Evolutionary conservation across 83 land plant species (phyloP).

Genomic region (Picea abies): DNA sequence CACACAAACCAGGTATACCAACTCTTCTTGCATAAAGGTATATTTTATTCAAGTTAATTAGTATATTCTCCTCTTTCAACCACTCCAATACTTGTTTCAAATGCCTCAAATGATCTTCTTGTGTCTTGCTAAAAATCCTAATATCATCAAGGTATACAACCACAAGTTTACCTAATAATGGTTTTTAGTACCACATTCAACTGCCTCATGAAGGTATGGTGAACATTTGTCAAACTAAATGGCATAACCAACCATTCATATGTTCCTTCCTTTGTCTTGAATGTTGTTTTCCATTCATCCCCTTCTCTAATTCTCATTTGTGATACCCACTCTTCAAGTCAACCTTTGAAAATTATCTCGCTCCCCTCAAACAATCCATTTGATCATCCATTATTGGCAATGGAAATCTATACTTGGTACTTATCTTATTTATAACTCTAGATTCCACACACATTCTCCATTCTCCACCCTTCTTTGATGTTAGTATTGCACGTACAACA

Average conservation of each 20-base stretch:
- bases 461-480: too few relatives aligned
- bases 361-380: too few relatives aligned
- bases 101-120: not conserved
- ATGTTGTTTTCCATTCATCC: slow-evolving; percentile 1
- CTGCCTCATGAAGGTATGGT: not conserved
- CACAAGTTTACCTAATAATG: not conserved
- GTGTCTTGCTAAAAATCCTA: not conserved
- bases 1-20: too few relatives aligned
- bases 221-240: not conserved
- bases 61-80: not conserved
- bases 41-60: not conserved
- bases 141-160: not conserved
- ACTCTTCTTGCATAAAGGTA: not conserved
- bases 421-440: too few relatives aligned
- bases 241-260: not conserved
- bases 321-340: too few relatives aligned
- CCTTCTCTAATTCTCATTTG: not conserved
- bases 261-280: not conserved
- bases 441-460: too few relatives aligned
- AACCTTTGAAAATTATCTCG: too few relatives aligned
- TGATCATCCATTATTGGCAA: too few relatives aligned
- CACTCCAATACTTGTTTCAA: not conserved
- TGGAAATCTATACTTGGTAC: too few relatives aligned
- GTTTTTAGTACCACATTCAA: not conserved
- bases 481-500: too few relatives aligned